Evolutionary conservation across 257 asterid genomes (phyloP), one percentile per base, ranked within the genome.

Genomic region (Euphrasia confusa): DNA sequence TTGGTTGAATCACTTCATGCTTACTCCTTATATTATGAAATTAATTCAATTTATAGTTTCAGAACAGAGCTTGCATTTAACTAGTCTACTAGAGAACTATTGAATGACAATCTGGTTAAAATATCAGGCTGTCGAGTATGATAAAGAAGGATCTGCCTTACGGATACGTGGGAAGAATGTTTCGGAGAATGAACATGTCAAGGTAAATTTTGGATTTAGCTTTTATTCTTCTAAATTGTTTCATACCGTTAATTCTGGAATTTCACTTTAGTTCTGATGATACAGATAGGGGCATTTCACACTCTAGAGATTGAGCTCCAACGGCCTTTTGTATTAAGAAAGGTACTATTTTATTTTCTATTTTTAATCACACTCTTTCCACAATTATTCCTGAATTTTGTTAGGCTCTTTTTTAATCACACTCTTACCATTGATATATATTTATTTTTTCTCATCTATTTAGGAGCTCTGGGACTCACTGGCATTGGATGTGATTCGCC

Each of bases 211-310:
- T 57, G 47, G 47, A 58, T 58, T 72, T 67, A 50, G 47, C 63
- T 58, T 72, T 68, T 27, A 18, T 56, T 26, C 69, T 56, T 48
- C 42, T 9, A 37, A 59, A 59, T 8, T 65, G 40, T 42, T 39
- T 50, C 28, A 15, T 66, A 49, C 10, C 61, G 18, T 74, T 54
- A 50, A 40, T 63, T 39, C 68, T 67, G 47, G 75, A 26, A 67
- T 32, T 50, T 57, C 28, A 40, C 44, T 42, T 56, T 60, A 57
- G 62, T 68, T 68, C 72, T 69, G 61, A 35, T 61, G 56, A 49
- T 74, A 79, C 81, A 93, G 99, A 87, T 89, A 55, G 99, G 99
- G 67, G 94, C 96, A 67, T 93, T 87, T 71, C 99, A 93, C 86
- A 89, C 99, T n/a, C 83, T 93, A 60, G 97, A 93, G 72, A 74